A percentile compares a stretch with the other conserved stretches of the same genome.
Evolutionary conservation across 352 stramenopile genomes (phyloP).

Genomic region (Phytophthora fragariaefolia): DNA sequence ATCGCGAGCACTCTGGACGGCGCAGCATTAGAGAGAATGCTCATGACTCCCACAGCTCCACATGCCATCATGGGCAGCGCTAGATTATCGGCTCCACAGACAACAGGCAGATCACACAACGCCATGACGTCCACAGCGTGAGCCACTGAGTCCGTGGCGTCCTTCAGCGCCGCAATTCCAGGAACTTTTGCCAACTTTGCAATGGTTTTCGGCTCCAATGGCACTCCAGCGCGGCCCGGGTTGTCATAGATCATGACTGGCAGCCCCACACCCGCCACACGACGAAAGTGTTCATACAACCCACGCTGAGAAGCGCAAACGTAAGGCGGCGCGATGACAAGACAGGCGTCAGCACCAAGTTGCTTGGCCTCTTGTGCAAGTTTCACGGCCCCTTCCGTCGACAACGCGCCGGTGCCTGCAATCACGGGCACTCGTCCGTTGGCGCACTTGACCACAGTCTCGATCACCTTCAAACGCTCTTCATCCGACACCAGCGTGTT

Average conservation of each 20-base stretch:
- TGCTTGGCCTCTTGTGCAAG: slow-evolving; percentile 86
- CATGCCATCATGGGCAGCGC: slow-evolving; percentile 88
- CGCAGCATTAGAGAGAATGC: slow-evolving; percentile 85
- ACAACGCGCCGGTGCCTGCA: slow-evolving; percentile 95
- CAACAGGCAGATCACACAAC: slow-evolving; percentile 87
- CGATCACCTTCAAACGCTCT: slow-evolving; percentile 93
- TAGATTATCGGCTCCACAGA: slow-evolving; percentile 88
- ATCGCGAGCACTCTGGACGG: slow-evolving; percentile 79
- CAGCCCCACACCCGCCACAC: slow-evolving; percentile 76
- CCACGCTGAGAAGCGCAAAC: slow-evolving; percentile 96
- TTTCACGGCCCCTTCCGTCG: slow-evolving; percentile 72
- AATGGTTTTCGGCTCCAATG: slow-evolving; percentile 93
- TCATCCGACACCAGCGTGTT: slow-evolving; percentile 91
- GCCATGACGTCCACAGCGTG: slow-evolving; percentile 83
- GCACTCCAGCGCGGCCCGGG: slow-evolving; percentile 94
- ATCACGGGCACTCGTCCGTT: slow-evolving; percentile 92
- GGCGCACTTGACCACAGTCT: slow-evolving; percentile 81
- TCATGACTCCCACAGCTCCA: slow-evolving; percentile 88
- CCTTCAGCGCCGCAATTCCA: slow-evolving; percentile 96
- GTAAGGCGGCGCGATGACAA: slow-evolving; percentile 97
- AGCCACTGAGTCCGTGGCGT: slow-evolving; percentile 93
- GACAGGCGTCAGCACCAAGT: slow-evolving; percentile 91
- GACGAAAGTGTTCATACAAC: slow-evolving; percentile 94
- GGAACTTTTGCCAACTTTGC: slow-evolving; percentile 90
- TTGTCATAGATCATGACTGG: slow-evolving; percentile 98